Percentiles rank a stretch among this genome's conserved stretches.
Evolutionary conservation across 139 green algal species (phyloP).

Genomic region (Chlorella ohadii): DNA sequence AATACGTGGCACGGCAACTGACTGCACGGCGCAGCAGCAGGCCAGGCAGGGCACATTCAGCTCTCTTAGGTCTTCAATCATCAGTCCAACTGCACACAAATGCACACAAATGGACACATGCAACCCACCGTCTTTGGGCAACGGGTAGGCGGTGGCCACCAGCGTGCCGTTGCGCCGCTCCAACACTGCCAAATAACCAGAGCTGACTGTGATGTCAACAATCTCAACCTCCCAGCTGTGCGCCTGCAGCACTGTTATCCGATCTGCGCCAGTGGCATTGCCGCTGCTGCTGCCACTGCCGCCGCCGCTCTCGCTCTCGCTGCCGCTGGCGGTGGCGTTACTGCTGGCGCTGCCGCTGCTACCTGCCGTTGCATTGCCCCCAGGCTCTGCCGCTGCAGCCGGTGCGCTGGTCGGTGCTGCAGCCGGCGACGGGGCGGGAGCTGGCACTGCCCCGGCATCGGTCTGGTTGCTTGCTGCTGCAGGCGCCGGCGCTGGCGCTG

Average conservation of each 20-base stretch:
- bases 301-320: not conserved
- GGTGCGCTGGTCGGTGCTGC: not conserved
- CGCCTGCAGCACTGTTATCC: not conserved
- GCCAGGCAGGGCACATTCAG: not conserved
- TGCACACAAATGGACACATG: no score
- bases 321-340: not conserved
- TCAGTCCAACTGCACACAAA: no score
- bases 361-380: no score
- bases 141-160: conserved; percentile 12
- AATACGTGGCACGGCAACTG: not conserved
- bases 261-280: not conserved
- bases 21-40: not conserved
- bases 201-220: conserved; percentile 38
- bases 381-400: no score
- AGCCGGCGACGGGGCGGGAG: not conserved
- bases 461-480: not conserved
- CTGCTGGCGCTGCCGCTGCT: not conserved
- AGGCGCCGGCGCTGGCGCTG: not conserved
- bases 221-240: conserved; percentile 26
- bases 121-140: conserved; percentile 26
- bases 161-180: conserved; percentile 29
- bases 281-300: not conserved
- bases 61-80: no score
- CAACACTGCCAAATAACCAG: conserved; percentile 16
- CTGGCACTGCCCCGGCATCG: not conserved